phyloP scores from a whole-genome alignment of 164 flowering plant species.

The Litsea cubeba region DNA sequence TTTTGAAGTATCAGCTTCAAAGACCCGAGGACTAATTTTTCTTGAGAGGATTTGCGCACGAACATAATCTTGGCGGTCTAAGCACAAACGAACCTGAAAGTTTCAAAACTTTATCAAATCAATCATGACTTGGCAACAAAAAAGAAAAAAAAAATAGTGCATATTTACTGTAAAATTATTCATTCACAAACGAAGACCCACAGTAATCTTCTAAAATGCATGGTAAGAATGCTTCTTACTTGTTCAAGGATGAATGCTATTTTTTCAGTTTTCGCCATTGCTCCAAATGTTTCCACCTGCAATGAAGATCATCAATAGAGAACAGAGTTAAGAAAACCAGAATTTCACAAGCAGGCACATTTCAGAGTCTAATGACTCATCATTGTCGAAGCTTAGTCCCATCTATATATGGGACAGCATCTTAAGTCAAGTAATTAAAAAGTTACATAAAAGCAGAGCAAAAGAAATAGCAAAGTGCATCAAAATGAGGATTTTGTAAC shows the following conservation, averaged over 20 bases:
- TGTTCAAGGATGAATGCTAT: constrained; percentile 97
- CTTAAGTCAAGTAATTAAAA: too few species aligned
- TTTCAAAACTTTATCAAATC: neutral
- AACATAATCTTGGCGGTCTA: constrained; percentile 89
- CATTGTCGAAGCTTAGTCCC: too few species aligned
- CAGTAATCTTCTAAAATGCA: neutral
- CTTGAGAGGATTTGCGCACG: constrained; percentile 96
- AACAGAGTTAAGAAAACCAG: neutral
- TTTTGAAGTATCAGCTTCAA: constrained; percentile 73
- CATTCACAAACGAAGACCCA: neutral
- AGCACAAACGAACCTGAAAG: constrained; percentile 79
- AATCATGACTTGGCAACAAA: neutral
- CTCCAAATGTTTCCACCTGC: constrained; percentile 99
- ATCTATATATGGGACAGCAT: too few species aligned
- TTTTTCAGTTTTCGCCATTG: constrained; percentile 98
- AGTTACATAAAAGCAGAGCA: too few species aligned
- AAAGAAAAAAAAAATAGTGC: neutral
- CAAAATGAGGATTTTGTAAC: neutral
- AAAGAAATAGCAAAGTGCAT: too few species aligned
- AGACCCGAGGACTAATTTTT: constrained; percentile 88
- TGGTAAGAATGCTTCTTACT: constrained; percentile 31
- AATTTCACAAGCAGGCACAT: neutral
- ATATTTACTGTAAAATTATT: neutral
- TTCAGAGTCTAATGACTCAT: too few species aligned
- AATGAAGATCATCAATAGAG: constrained; percentile 6